These are phyloP conservation scores for Sanghuangporus sanghuang DNA, from an alignment of 1,284 basidiomycete species.

Conservation along the genomic window DNA sequence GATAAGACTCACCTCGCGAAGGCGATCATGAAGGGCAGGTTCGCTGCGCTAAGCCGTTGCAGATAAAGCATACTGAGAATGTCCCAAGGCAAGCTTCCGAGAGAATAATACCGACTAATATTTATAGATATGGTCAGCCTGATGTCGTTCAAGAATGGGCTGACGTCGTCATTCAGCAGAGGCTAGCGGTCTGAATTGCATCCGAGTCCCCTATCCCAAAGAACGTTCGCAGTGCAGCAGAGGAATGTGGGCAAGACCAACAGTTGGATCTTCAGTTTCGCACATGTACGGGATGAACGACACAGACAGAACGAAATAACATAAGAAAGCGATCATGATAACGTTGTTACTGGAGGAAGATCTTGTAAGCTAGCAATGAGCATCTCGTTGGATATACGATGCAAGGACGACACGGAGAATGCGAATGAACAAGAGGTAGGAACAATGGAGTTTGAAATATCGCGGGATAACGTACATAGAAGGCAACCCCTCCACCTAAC, in stretches of 20 bases:
- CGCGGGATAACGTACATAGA: neutral
- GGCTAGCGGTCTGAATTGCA: too few species aligned
- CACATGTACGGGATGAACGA: too few species aligned
- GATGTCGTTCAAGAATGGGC: neutral
- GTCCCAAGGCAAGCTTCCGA: neutral
- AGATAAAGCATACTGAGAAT: neutral
- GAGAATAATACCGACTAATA: neutral
- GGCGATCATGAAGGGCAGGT: slow-evolving; percentile 9
- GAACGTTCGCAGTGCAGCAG: too few species aligned
- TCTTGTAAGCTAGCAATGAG: too few species aligned
- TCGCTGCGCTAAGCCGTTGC: slow-evolving; percentile 3
- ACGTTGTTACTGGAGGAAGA: too few species aligned
- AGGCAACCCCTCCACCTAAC: neutral
- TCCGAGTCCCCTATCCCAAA: too few species aligned
- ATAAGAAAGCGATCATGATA: too few species aligned
- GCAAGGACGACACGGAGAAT: neutral
- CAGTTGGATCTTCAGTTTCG: too few species aligned
- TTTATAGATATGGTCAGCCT: neutral
- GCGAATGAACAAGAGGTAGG: neutral
- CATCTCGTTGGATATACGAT: neutral
- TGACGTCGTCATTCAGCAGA: too few species aligned
- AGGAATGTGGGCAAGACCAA: too few species aligned
- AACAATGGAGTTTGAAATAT: neutral
- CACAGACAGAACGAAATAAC: too few species aligned
- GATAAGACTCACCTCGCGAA: slow-evolving; percentile 7